Evolutionary conservation across 176 grass and related monocot genomes (phyloP), one percentile per base, ranked within the genome.

Genomic region (Urochloa ruziziensis): DNA sequence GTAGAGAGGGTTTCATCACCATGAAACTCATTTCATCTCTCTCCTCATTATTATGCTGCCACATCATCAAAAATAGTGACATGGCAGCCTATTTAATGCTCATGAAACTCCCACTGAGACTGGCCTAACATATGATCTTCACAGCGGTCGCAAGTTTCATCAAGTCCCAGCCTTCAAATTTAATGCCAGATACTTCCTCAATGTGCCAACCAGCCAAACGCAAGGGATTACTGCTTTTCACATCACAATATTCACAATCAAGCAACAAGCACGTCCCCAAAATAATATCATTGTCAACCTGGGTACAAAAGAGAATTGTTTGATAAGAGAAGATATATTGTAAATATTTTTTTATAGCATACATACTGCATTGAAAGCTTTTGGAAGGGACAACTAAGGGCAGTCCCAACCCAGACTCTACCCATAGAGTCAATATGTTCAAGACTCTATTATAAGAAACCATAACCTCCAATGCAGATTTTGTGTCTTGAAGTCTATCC

Each of bases 101-200:
- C n/a, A n/a, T n/a, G n/a, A n/a, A n/a, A n/a, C n/a, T n/a, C n/a
- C n/a, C n/a, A n/a, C n/a, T n/a, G n/a, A n/a, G n/a, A n/a, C n/a
- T n/a, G n/a, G n/a, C n/a, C n/a, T n/a, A 24, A 83, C 42, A 51
- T 48, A 62, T 10, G 57, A 83, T 63, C 30, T 49, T 83, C 17
- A 83, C 7, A 13, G 56, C 81, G 0, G 81, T 74, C 16, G 29
- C 69, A 5, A 62, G 58, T 25, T 74, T 74, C 81, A 83, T 49
- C 56, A 37, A 6, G 14, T 14, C 23, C 43, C 69, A 64, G 16
- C 10, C 70, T 37, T 63, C 15, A 2, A 0, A 9, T 23, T 51
- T 25, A 14, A 74, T 39, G 58, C 57, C 57, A 73, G 80, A 73
- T 15, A 73, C 21, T 13, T 62, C 40, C 81, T 83, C 49, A 61